A percentile compares a stretch with the other conserved stretches of the same genome.
Evolutionary conservation across 768 basidiomycete genomes (phyloP).

Genomic region (Agrocybe chaxingu): DNA sequence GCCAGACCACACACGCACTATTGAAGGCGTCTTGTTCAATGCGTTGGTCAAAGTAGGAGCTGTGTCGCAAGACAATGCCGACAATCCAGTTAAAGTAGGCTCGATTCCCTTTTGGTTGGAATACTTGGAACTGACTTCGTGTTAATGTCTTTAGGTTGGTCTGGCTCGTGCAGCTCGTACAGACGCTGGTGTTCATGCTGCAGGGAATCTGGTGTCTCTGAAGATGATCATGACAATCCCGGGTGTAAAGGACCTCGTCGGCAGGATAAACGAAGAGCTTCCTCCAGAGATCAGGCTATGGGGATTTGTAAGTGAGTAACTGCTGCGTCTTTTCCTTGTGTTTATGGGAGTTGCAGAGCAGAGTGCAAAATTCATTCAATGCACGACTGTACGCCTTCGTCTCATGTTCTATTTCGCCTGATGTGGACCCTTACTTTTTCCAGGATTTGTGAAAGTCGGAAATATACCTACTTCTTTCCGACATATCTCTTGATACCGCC

Average conservation of each 20-base stretch:
- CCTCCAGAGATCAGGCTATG: slow-evolving; percentile 92
- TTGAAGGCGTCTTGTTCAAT: slow-evolving; percentile 87
- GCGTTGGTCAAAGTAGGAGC: slow-evolving; percentile 88
- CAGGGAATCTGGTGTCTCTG: slow-evolving; percentile 88
- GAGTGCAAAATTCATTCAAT: slow-evolving; percentile 81
- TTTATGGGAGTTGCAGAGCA: slow-evolving; percentile 35
- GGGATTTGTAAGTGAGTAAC: slow-evolving; percentile 62
- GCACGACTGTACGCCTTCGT: slow-evolving; percentile 56
- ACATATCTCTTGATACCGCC: slow-evolving; percentile 91
- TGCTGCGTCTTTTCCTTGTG: slow-evolving; percentile 1
- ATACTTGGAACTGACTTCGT: background rate
- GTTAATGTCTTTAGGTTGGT: slow-evolving; percentile 50
- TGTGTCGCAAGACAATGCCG: slow-evolving; percentile 91
- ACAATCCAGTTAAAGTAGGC: slow-evolving; percentile 80
- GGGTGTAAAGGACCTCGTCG: slow-evolving; percentile 64
- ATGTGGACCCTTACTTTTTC: slow-evolving; percentile 3
- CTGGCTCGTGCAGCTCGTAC: slow-evolving; percentile 91
- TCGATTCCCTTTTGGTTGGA: background rate
- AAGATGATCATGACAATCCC: slow-evolving; percentile 84
- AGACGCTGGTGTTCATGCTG: slow-evolving; percentile 96
- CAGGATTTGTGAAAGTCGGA: slow-evolving; percentile 90
- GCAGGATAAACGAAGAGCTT: slow-evolving; percentile 79
- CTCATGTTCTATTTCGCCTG: background rate
- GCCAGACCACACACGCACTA: slow-evolving; percentile 65
- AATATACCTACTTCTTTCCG: slow-evolving; percentile 97